Base-by-base conservation (phyloP, 495 filamentous ascomycete species). In the Aspergillus bridgeri region DNA sequence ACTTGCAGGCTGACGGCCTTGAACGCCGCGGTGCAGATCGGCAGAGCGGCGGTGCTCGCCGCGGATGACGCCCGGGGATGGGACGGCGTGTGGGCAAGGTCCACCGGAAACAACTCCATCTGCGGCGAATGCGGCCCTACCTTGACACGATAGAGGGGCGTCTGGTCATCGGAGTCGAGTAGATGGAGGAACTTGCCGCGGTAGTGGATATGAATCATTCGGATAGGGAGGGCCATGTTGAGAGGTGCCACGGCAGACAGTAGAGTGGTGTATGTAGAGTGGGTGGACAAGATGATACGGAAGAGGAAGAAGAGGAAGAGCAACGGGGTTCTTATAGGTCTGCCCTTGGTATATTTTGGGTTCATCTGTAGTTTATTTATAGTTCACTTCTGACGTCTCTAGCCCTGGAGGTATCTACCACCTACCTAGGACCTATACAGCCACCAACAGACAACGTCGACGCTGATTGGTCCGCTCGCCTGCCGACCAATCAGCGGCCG, bases 171-270 rank as follows among this genome's bases (percentile, higher is more conserved):
- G 15, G 42, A 53, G 11, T 54, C 56, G 15, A 59, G 49, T 17
- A 59, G 49, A 42, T 42, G n/a, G 49, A 59, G 56, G 24, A 22
- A 52, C 24, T 52, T 58, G 27, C 29, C 33, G 9, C 29, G 48
- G 20, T 58, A 58, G 23, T 51, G 47, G 55, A 58, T 51, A 23
- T 58, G 47, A 13, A 58, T 58, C 38, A 45, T 51, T 44, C 52
- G 55, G 21, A 46, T 54, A 46, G 52, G 46, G 9, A 38, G 11
- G 17, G 33, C 11, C 33, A 38, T 38, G 33, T 2, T 11, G 11
- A 29, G 3, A 6, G 11, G 11, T 15, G 33, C 2, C 3, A 15
- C 17, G 2, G 9, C 33, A 38, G 33, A 9, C 6, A 29, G 11
- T 6, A 7, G 27, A 29, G 6, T 3, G 3, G n/a, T n/a, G n/a